Evolutionary conservation across 1,139 yeast species (phyloP).

Genomic region (Pichia sp.): DNA sequence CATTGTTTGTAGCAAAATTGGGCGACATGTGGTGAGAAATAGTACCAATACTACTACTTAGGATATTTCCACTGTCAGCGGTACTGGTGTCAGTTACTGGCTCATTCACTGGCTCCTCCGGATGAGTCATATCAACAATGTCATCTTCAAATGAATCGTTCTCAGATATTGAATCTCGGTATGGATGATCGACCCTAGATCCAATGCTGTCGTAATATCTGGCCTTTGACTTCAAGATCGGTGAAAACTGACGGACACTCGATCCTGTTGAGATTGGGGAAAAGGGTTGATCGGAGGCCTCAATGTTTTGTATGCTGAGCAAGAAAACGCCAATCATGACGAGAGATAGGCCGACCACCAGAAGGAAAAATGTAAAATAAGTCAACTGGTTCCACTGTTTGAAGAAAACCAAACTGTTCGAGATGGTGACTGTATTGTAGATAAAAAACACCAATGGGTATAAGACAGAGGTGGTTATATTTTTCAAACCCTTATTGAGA

Average conservation of each 20-base stretch:
- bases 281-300: background rate
- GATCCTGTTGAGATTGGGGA: background rate
- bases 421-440: constrained; percentile 68
- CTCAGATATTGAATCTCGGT: background rate
- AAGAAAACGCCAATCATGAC: constrained; percentile 53
- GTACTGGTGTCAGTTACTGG: background rate
- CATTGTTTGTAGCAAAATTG: constrained; percentile 10
- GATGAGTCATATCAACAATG: background rate
- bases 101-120: background rate
- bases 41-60: constrained; percentile 10
- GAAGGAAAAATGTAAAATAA: constrained; percentile 38
- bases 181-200: background rate
- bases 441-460: constrained; percentile 85
- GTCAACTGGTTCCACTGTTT: constrained; percentile 45
- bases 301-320: constrained; percentile 39
- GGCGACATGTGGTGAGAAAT: background rate
- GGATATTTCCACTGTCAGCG: constrained; percentile 1
- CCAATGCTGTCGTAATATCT: constrained; percentile 4
- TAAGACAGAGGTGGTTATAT: constrained; percentile 70
- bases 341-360: constrained; percentile 46
- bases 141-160: background rate
- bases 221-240: constrained; percentile 1
- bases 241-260: background rate
- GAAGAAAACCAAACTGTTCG: constrained; percentile 68
- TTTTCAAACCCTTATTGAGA: constrained; percentile 68